Conservation (phyloP, 139 green algal species). For the Picochlorum sp. region DNA sequence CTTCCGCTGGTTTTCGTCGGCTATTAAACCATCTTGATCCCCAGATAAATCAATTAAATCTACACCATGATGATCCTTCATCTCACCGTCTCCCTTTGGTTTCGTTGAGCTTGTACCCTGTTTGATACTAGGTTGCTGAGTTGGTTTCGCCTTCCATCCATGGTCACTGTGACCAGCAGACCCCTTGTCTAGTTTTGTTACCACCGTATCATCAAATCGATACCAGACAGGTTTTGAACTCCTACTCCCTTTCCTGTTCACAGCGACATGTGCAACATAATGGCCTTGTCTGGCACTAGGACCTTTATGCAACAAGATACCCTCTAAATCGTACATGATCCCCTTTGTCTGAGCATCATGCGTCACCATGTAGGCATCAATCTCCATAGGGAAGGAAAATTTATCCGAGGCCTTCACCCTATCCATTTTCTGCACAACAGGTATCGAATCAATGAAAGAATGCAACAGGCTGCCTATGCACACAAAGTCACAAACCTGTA, state of each 20-base stretch:
- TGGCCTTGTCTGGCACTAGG: conserved; percentile 62
- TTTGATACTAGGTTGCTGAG: neutral
- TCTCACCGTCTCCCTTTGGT: neutral
- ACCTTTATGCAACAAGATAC: conserved; percentile 83
- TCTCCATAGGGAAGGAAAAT: conserved; percentile 61
- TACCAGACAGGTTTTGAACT: conserved; percentile 51
- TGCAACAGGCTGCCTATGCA: neutral
- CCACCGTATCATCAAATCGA: conserved; percentile 77
- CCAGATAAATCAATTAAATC: neutral
- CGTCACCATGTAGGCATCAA: conserved; percentile 21
- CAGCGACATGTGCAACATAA: conserved; percentile 52
- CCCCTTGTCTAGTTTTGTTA: conserved; percentile 34
- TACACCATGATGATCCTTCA: neutral
- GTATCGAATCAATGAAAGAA: conserved; percentile 4
- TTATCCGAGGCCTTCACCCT: conserved; percentile 74
- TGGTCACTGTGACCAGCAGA: conserved; percentile 43
- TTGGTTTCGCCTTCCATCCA: conserved; percentile 17
- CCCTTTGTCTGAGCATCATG: neutral
- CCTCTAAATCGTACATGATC: conserved; percentile 54
- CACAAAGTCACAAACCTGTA: neutral
- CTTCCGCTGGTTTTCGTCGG: neutral
- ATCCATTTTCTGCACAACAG: conserved; percentile 41
- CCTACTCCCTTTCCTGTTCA: conserved; percentile 15
- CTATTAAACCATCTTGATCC: neutral
- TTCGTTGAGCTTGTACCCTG: neutral